Evolutionary conservation across 2,329 filamentous ascomycete species (phyloP).

Genomic region (Shiraia bambusicola): DNA sequence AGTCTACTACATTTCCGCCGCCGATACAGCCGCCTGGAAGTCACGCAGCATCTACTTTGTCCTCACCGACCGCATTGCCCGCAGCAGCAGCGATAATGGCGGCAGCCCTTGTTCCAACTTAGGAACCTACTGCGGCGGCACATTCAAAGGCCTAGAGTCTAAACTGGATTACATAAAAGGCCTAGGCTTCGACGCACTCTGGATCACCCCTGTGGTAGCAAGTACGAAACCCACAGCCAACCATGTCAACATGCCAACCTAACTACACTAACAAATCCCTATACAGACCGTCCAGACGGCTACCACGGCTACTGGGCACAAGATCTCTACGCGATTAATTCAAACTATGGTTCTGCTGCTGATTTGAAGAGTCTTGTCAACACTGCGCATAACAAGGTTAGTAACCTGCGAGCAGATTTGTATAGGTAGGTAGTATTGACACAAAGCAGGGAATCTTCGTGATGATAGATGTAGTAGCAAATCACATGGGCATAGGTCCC

Average conservation of each 20-base stretch:
- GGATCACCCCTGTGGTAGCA: slow-evolving; percentile 47
- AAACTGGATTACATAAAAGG: slow-evolving; percentile 55
- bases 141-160: slow-evolving; percentile 52
- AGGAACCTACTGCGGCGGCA: slow-evolving; percentile 53
- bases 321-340: slow-evolving; percentile 52
- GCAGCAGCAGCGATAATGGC: slow-evolving; percentile 36
- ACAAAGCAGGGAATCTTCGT: slow-evolving; percentile 45
- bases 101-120: slow-evolving; percentile 34
- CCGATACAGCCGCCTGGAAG: slow-evolving; percentile 39
- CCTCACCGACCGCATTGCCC: slow-evolving; percentile 41
- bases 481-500: slow-evolving; percentile 45
- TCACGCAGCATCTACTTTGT: slow-evolving; percentile 42
- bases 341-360: slow-evolving; percentile 51
- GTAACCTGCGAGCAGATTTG: slow-evolving; percentile 1
- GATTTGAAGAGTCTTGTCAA: slow-evolving; percentile 51
- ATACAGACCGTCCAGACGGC: slow-evolving; percentile 44
- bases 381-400: slow-evolving; percentile 51
- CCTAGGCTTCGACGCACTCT: slow-evolving; percentile 54
- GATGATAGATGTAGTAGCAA: slow-evolving; percentile 56
- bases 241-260: too few relatives aligned
- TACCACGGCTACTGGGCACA: slow-evolving; percentile 56
- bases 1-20: slow-evolving; percentile 24
- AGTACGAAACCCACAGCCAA: slow-evolving; percentile 23
- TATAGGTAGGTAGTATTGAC: slow-evolving; percentile 3
- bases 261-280: too few relatives aligned